Evolutionary conservation across 208 protist species (phyloP).

Genomic region (Borovskyia barvae): DNA sequence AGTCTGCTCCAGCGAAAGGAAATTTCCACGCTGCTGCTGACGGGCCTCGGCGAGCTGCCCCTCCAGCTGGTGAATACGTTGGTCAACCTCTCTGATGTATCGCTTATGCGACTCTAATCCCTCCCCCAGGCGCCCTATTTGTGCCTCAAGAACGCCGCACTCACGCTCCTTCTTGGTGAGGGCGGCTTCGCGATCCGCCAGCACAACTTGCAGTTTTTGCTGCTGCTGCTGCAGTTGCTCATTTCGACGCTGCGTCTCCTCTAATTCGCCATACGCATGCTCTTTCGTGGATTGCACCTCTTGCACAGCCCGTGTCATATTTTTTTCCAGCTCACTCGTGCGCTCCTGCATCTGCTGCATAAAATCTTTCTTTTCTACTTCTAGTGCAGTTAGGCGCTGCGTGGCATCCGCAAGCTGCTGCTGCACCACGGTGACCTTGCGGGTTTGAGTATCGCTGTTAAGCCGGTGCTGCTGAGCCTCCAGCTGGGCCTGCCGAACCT

Average conservation of each 20-base stretch:
- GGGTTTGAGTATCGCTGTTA: conserved; percentile 13
- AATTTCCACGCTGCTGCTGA: conserved; percentile 36
- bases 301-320: conserved; percentile 24
- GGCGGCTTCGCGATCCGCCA: conserved; percentile 20
- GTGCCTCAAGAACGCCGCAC: conserved; percentile 24
- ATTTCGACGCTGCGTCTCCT: conserved; percentile 27
- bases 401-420: conserved; percentile 23
- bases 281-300: conserved; percentile 30
- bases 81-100: conserved; percentile 40
- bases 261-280: conserved; percentile 26
- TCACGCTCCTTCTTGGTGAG: conserved; percentile 33
- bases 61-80: conserved; percentile 37
- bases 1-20: conserved; percentile 51
- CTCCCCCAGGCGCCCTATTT: conserved; percentile 47
- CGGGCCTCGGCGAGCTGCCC: conserved; percentile 38
- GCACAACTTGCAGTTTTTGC: conserved; percentile 21
- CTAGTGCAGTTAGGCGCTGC: conserved; percentile 3
- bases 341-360: conserved; percentile 24
- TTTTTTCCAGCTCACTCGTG: conserved; percentile 19
- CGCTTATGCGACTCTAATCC: conserved; percentile 57
- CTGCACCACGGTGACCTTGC: conserved; percentile 20
- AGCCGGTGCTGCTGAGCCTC: conserved; percentile 22
- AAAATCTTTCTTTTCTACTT: conserved; percentile 20
- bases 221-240: conserved; percentile 26
- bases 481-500: conserved; percentile 23